A percentile compares a stretch with the other conserved stretches of the same genome.
phyloP scores from a whole-genome alignment of 2,329 filamentous ascomycete species.

The Hymenoscyphus scutula region DNA sequence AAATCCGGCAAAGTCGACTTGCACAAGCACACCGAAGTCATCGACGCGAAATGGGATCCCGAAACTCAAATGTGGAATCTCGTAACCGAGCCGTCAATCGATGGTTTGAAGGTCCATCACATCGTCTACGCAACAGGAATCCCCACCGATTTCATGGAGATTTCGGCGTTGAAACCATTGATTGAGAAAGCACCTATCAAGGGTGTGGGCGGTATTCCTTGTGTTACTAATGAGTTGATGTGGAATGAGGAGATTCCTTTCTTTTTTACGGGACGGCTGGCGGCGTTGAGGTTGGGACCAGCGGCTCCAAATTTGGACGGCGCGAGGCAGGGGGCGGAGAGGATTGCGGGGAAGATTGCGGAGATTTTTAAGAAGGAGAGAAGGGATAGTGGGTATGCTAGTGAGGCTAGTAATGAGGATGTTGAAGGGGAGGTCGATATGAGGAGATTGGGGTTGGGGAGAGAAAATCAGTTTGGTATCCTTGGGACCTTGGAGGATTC shows the following conservation, averaged over 20 bases:
- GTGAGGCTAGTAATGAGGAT: slow-evolving; percentile 3
- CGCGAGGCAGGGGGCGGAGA: slow-evolving; percentile 68
- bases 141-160: slow-evolving; percentile 56
- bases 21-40: slow-evolving; percentile 39
- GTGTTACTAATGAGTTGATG: slow-evolving; percentile 72
- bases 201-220: slow-evolving; percentile 65
- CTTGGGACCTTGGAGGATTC: not conserved
- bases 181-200: slow-evolving; percentile 58
- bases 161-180: slow-evolving; percentile 62
- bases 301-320: slow-evolving; percentile 73
- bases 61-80: slow-evolving; percentile 49
- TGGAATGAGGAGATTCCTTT: slow-evolving; percentile 72
- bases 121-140: slow-evolving; percentile 61
- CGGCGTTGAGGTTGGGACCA: slow-evolving; percentile 66
- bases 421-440: slow-evolving; percentile 23
- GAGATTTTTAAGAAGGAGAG: slow-evolving; percentile 7
- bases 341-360: slow-evolving; percentile 41
- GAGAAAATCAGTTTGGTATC: slow-evolving; percentile 28
- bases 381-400: slow-evolving; percentile 21
- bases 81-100: slow-evolving; percentile 51
- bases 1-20: slow-evolving; percentile 18
- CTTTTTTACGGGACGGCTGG: slow-evolving; percentile 68
- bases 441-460: slow-evolving; percentile 27
- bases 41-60: slow-evolving; percentile 49
- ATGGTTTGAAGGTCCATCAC: slow-evolving; percentile 46